phyloP scores from a whole-genome alignment of 1,284 basidiomycete genomes.

The Phenoliferia sp. region DNA sequence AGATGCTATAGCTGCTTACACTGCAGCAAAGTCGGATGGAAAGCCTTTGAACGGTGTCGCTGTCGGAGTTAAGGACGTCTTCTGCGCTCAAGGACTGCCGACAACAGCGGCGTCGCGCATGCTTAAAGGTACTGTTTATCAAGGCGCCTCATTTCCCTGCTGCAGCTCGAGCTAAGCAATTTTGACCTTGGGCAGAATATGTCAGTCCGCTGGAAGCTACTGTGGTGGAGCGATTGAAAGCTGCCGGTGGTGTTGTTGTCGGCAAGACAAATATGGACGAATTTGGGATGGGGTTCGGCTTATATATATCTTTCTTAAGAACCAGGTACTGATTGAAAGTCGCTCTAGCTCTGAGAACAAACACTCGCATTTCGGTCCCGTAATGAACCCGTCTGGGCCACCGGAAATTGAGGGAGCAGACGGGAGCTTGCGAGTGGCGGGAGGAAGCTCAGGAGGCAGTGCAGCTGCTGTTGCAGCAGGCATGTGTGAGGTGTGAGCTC shows the following conservation, averaged over 20 bases:
- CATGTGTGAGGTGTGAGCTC: slow-evolving; percentile 68
- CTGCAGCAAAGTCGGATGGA: background rate
- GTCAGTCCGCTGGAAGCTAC: slow-evolving; percentile 81
- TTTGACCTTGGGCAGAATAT: slow-evolving; percentile 53
- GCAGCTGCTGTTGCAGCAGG: slow-evolving; percentile 74
- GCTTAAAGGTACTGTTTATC: slow-evolving; percentile 56
- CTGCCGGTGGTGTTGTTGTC: slow-evolving; percentile 64
- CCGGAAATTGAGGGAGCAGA: slow-evolving; percentile 16
- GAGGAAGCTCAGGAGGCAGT: slow-evolving; percentile 77
- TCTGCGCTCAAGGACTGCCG: slow-evolving; percentile 61
- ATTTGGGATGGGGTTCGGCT: slow-evolving; percentile 89
- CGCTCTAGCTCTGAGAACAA: slow-evolving; percentile 61
- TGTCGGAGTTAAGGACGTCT: slow-evolving; percentile 80
- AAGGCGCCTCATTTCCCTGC: slow-evolving; percentile 14
- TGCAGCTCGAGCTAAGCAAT: background rate
- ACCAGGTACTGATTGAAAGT: background rate
- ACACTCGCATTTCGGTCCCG: slow-evolving; percentile 66
- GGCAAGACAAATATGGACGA: slow-evolving; percentile 97
- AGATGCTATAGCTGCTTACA: slow-evolving; percentile 2
- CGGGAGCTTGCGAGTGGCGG: slow-evolving; percentile 61
- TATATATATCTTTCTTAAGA: no score
- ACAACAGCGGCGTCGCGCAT: slow-evolving; percentile 77
- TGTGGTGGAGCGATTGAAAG: slow-evolving; percentile 61
- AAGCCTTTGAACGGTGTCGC: background rate
- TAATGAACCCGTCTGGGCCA: slow-evolving; percentile 64